Evolutionary conservation across 352 stramenopile species (phyloP).

Genomic region (Phytophthora cryptogea): DNA sequence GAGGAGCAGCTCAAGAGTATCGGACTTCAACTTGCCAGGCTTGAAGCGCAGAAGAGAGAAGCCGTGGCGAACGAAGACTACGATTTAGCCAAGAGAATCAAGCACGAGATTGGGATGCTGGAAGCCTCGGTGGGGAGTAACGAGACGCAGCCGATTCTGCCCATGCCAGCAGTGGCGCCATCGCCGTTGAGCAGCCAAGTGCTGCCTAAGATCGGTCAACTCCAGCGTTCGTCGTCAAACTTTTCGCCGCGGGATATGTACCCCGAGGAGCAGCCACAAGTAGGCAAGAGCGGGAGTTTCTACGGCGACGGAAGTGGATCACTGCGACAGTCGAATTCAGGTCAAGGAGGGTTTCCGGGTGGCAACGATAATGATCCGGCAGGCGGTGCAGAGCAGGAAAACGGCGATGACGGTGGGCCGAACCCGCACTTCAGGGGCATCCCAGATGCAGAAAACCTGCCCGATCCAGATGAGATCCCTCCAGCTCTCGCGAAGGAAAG

Average conservation of each 20-base stretch:
- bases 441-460: conserved; percentile 67
- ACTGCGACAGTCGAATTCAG: conserved; percentile 25
- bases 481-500: conserved; percentile 73
- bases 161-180: conserved; percentile 25
- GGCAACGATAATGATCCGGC: conserved; percentile 26
- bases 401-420: conserved; percentile 13
- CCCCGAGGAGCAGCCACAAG: conserved; percentile 38
- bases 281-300: conserved; percentile 23
- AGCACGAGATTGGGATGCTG: conserved; percentile 83
- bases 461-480: conserved; percentile 75
- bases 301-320: conserved; percentile 11
- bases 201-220: conserved; percentile 41
- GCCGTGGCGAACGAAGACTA: conserved; percentile 93
- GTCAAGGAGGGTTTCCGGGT: conserved; percentile 7
- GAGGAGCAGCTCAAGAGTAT: conserved; percentile 92
- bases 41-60: conserved; percentile 88
- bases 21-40: conserved; percentile 82
- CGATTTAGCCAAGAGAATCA: conserved; percentile 90
- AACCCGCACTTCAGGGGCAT: conserved; percentile 71
- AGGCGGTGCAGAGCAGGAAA: conserved; percentile 18
- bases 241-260: conserved; percentile 76
- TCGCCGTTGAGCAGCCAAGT: conserved; percentile 48
- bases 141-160: conserved; percentile 62
- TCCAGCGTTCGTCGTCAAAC: conserved; percentile 45
- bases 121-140: conserved; percentile 67